phyloP scores from a whole-genome alignment of 371 early-diverging fungal species.

The Mortierella sp. region DNA sequence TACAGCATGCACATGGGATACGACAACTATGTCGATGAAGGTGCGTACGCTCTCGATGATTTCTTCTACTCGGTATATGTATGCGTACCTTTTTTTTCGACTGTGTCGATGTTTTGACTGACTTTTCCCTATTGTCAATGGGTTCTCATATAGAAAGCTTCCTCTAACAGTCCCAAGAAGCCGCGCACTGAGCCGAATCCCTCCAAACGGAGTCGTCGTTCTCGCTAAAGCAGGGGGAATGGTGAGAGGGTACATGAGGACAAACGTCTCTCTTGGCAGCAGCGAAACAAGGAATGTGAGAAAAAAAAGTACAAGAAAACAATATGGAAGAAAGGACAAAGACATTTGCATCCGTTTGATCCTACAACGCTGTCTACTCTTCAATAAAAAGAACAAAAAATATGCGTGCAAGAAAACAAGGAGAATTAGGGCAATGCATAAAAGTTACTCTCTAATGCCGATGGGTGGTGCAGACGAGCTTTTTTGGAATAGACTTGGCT shows the following conservation, averaged over 20 bases:
- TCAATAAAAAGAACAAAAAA: neutral
- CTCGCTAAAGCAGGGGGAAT: neutral
- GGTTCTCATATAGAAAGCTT: slow-evolving; percentile 47
- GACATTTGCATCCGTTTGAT: neutral
- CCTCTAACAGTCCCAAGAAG: slow-evolving; percentile 35
- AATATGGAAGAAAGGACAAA: neutral
- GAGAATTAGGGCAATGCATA: no score
- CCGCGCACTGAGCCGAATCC: slow-evolving; percentile 11
- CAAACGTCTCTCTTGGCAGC: neutral
- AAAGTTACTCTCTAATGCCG: no score
- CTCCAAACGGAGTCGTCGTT: neutral
- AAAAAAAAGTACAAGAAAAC: neutral
- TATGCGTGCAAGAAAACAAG: no score
- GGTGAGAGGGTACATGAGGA: neutral
- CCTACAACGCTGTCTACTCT: neutral
- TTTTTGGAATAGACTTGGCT: no score
- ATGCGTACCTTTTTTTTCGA: neutral
- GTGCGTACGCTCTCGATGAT: slow-evolving; percentile 21
- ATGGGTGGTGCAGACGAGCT: no score
- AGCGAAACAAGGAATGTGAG: neutral
- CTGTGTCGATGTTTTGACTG: slow-evolving; percentile 12
- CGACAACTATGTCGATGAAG: slow-evolving; percentile 51
- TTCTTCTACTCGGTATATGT: neutral
- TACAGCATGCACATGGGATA: slow-evolving; percentile 50
- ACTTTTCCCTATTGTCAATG: slow-evolving; percentile 13